Evolutionary conservation across 176 grass and related monocot species (phyloP), one percentile per base, ranked within the genome.

Genomic region (Chloris gayana): DNA sequence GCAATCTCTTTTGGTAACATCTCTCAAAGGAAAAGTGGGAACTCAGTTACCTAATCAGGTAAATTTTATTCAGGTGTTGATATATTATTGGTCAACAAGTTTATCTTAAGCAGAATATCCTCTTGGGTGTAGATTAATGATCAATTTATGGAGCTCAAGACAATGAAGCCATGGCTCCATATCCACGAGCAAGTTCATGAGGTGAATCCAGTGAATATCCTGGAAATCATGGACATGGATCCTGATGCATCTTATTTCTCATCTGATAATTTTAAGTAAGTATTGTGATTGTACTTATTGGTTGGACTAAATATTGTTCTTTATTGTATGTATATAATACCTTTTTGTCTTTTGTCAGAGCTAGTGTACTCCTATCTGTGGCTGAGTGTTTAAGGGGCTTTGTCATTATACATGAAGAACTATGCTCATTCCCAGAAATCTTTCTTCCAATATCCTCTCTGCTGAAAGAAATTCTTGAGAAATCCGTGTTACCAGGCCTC

Each of bases 81-180:
- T 26, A 42, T 69, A 54, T 66, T 75, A 57, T 6, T 71, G 3
- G 27, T 47, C 24, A 31, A 31, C 24, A 29, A 4, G 21, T 90
- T 69, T 19, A 45, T 85, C 59, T 85, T 80, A 74, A 86, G 45
- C 17, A 54, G 33, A 84, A 53, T 57, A 46, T 77, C 38, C 22
- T 82, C 47, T 86, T 65, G 72, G 29, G 8, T 65, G 60, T 81
- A 98, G 95, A 56, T 91, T 50, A 93, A 76, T 19, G 71, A 91
- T 74, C 83, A 93, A 88, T 89, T 93, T 78, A 83, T 84, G 90
- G 95, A 94, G 78, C 86, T 86, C 53, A 98, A 89, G 85, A 87
- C 73, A 49, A 25, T 81, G 78, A 89, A 91, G 77, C 90, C 88
- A 54, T 93, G 89, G 87, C 90, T 98, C 46, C 67, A 53, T 76